Evolutionary conservation across 139 green algal genomes (phyloP), one percentile per base, ranked within the genome.

Genomic region (Pseudopediastrum boryanum): DNA sequence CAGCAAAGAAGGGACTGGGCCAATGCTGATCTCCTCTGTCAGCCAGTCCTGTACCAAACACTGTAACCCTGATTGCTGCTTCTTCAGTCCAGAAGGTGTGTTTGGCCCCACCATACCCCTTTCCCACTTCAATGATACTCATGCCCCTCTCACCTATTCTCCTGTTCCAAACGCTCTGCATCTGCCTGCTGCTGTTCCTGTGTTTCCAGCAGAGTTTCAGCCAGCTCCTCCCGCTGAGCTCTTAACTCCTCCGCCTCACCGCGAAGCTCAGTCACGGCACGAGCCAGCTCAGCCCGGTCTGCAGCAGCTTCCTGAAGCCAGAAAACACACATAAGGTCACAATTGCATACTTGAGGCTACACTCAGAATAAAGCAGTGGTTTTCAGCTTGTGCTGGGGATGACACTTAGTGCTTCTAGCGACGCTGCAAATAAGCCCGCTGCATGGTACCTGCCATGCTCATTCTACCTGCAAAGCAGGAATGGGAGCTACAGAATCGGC

Each of bases 161-260:
- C 19, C 25, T 66, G 21, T 31, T 66, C 23, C 25, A n/a, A 31
- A 29, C 41, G 29, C 5, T 29, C 52, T 62, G 29, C 31, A 6
- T 36, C 25, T 16, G 52, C 52, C 52, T 62, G 25, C 10, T 10
- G 9, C 23, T 68, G 21, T 33, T 68, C 35, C 65, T 73, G 56
- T 61, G 62, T 58, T 43, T 72, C 74, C 52, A 74, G 43, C 46
- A 81, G 29, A 12, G 52, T 46, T 35, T 81, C 74, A 10, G 63
- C 59, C 74, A 81, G 74, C 61, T 81, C 62, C 33, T 81, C 74
- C 0, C 74, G 43, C 44, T 81, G 41, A 13, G 7, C 13, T 10
- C 58, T 65, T 35, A 59, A 52, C 31, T n/a, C 39, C 21, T 73
- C 62, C 7, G 61, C 74, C 46, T 74, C 74, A 23, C 25, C 23